Evolutionary conservation across 2,329 filamentous ascomycete genomes (phyloP).

Genomic region (Fusarium odoratissimum): DNA sequence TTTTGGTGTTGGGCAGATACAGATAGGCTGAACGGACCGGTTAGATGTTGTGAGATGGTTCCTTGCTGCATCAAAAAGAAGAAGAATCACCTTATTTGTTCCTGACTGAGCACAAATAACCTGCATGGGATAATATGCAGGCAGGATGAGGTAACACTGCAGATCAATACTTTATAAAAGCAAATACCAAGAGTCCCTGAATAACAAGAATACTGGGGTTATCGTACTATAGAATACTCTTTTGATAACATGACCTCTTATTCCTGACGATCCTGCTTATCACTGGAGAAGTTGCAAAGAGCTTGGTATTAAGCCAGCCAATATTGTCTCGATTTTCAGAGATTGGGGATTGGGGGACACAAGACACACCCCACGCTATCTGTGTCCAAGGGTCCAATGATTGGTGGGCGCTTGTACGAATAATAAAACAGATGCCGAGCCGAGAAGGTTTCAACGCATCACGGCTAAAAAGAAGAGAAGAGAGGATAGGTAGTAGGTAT

Average conservation of each 20-base stretch:
- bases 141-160: conserved; percentile 24
- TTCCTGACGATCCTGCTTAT: conserved; percentile 14
- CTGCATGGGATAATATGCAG: conserved; percentile 17
- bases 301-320: not conserved
- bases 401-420: conserved; percentile 27
- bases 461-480: conserved; percentile 10
- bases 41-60: not conserved
- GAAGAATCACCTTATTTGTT: not conserved
- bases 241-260: conserved; percentile 17
- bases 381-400: conserved; percentile 16
- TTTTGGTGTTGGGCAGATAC: not conserved
- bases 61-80: not conserved
- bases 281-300: conserved; percentile 12
- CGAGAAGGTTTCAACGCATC: conserved; percentile 7
- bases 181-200: not conserved
- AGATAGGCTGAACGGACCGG: conserved; percentile 16
- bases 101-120: conserved; percentile 6
- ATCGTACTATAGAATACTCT: not conserved
- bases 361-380: conserved; percentile 9
- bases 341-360: not conserved
- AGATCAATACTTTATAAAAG: conserved; percentile 7
- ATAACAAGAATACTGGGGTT: not conserved
- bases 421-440: conserved; percentile 8
- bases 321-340: not conserved
- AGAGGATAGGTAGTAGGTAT: not conserved